These are phyloP conservation scores for Penicillium rolfsii DNA, from an alignment of 2,329 filamentous ascomycete species.

Conservation along the genomic window DNA sequence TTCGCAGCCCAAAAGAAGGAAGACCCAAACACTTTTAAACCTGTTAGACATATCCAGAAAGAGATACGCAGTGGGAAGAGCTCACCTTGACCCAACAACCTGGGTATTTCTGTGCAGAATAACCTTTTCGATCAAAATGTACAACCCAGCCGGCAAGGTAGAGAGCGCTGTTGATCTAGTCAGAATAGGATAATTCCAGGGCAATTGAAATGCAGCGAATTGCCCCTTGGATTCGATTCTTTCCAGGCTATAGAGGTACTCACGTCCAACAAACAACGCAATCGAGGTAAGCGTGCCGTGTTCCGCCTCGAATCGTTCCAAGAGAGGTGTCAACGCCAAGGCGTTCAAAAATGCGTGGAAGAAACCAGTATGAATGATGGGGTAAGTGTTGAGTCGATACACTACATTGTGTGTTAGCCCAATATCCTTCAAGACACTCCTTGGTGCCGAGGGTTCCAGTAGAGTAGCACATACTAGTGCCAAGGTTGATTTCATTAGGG, in stretches of 20 bases:
- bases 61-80: conserved; percentile 1
- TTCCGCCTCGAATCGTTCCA: conserved; percentile 92
- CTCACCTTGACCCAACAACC: conserved; percentile 81
- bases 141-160: conserved; percentile 79
- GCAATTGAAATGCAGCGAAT: not conserved
- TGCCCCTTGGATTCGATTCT: not conserved
- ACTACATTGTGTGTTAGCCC: conserved; percentile 56
- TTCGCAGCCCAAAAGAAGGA: conserved; percentile 82
- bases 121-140: conserved; percentile 75
- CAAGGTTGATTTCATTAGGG: conserved; percentile 73
- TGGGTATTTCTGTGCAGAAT: conserved; percentile 72
- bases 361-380: conserved; percentile 79
- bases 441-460: not conserved
- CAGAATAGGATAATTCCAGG: conserved; percentile 18
- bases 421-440: not conserved
- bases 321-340: conserved; percentile 77
- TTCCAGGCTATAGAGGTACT: conserved; percentile 46
- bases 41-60: conserved; percentile 18
- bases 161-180: conserved; percentile 63
- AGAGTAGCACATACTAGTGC: conserved; percentile 62
- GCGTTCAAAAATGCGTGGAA: conserved; percentile 81
- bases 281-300: conserved; percentile 88
- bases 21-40: conserved; percentile 80
- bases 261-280: conserved; percentile 87
- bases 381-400: conserved; percentile 90